Evolutionary conservation across 345 rosid species (phyloP), one percentile per base, ranked within the genome.

Genomic region (Streptanthus diversifolius): DNA sequence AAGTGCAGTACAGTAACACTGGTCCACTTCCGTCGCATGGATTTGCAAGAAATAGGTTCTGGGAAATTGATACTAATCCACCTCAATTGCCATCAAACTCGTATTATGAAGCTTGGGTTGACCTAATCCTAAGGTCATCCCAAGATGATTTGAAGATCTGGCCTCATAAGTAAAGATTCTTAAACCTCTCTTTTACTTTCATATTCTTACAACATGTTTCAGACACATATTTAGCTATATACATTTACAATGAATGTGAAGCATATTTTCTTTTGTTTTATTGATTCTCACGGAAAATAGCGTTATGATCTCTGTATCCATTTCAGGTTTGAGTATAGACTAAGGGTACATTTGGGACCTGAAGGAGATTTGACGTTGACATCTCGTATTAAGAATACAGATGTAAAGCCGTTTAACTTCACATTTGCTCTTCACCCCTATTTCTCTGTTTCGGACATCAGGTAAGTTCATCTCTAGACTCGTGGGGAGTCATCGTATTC

Each of bases 391-490:
- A 84, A 90, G 79, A 89, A 79, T 63, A 32, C 86, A 76, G 95
- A 93, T 78, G 88, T 87, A 44, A 93, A 87, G 76, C 88, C 91
- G 5, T 89, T 93, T 67, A 56, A 88, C 3, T 93, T 91, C 85
- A 89, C 97, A 27, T 81, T 82, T 68, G 95, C 91, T 25, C 84
- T 91, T 82, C 97, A 93, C 78, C 89, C 96, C 37, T 93, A 93
- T 69, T 89, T 93, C 74, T 77, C 86, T 36, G 90, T 93, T 68
- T 87, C 98, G 24, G 93, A 93, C 67, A 86, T 91, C 85, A 90
- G 96, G 98, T 93, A 70, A 62, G 21, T 17, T 25, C 56, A 24
- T 18, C 12, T 66, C 49, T 49, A 22, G 55, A 49, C 56, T 51
- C 33, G 32, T 11, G 32, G 33, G 57, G 5, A 24, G 17, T 53